Evolutionary conservation across 306 rosid genomes (phyloP), one percentile per base, ranked within the genome.

Genomic region (Trifolium subterraneum): DNA sequence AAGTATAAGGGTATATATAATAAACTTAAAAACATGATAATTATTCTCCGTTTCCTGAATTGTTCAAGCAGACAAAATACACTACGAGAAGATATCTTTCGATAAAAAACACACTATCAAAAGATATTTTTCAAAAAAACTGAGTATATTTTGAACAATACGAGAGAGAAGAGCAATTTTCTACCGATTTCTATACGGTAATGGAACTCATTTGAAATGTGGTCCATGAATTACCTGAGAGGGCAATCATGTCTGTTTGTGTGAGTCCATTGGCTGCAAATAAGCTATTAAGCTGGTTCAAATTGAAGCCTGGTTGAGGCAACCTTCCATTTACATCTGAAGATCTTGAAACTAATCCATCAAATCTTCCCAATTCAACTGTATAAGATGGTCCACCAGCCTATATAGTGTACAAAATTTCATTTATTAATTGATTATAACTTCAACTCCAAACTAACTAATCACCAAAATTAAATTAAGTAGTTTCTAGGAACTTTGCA

Each of bases 191-290:
- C 0, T 10, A 16, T 1, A 50, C 13, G 4, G 6, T 61, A 31
- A 31, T 61, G 41, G 18, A 51, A 62, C 50, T 50, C 47, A 62
- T 23, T 50, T 5, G 1, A 38, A 70, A 19, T 35, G 58, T 54
- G 10, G 13, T 52, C 11, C 5, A 8, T 5, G 12, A 18, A 1
- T 18, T 79, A 91, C 97, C 97, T 70, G 97, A 91, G 77, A 91
- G 97, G 35, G 97, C 95, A 78, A 91, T 78, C 97, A 91, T 89
- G 60, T 91, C 95, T 1, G 83, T 56, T 70, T 89, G 97, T 66
- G 83, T 11, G 19, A 91, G 86, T 3, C 93, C 95, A 3, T 87
- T 42, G 20, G 81, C 33, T 0, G 75, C 80, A 78, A 91, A 91
- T 16, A 91, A 35, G 23, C 88, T 62, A 67, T 86, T 89, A 9